Percentiles rank a stretch among this genome's conserved stretches.
These are phyloP conservation scores for Alternaria gansuensis DNA, from an alignment of 2,329 filamentous ascomycete species.

Conservation along the genomic window DNA sequence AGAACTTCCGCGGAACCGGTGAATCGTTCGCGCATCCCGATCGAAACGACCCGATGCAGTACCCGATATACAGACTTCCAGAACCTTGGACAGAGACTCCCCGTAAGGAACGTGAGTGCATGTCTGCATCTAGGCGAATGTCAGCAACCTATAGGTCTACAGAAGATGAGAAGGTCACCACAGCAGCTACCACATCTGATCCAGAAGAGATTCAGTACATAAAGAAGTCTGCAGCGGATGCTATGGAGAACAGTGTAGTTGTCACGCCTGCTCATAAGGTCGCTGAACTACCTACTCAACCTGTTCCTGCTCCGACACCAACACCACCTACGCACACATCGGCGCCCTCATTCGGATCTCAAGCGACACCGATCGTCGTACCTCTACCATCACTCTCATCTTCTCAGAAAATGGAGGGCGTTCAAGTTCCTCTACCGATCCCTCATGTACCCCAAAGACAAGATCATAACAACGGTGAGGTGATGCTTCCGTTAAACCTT, in stretches of 20 bases:
- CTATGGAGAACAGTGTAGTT: neutral
- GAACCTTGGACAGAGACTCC: neutral
- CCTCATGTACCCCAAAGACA: neutral
- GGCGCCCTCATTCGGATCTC: neutral
- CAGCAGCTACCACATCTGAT: neutral
- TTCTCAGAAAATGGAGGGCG: neutral
- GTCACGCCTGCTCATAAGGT: constrained; percentile 2
- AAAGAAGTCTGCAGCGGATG: neutral
- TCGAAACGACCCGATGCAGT: neutral
- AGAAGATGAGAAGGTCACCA: neutral
- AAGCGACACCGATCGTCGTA: neutral
- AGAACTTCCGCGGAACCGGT: constrained; percentile 14
- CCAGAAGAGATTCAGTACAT: neutral
- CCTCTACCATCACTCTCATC: neutral
- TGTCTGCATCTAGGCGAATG: neutral
- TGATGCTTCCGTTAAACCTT: neutral
- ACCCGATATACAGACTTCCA: neutral
- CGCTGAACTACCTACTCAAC: neutral
- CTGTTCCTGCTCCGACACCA: neutral
- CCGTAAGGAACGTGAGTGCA: neutral
- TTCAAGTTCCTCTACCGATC: neutral
- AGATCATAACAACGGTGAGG: neutral
- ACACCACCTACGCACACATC: neutral
- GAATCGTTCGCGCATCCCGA: constrained; percentile 8
- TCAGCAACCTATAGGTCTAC: neutral